A percentile compares a stretch with the other conserved stretches of the same genome.
phyloP scores from a whole-genome alignment of 495 filamentous ascomycete genomes.

The Aspergillus nidulans region DNA sequence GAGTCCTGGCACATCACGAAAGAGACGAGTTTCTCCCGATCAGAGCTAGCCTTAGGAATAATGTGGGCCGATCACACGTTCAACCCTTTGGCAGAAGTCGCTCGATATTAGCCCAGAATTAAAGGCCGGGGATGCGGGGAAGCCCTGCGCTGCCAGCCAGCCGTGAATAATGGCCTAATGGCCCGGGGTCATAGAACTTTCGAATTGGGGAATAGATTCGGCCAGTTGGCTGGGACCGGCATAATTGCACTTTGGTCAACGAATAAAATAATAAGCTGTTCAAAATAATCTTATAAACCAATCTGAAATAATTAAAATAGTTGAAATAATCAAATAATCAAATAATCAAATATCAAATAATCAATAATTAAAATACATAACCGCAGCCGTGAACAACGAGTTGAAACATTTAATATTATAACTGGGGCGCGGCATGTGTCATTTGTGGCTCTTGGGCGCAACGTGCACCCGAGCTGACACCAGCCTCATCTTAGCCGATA shows the following conservation, averaged over 20 bases:
- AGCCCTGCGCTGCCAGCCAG: neutral
- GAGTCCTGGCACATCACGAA: conserved; percentile 8
- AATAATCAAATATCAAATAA: too few species aligned
- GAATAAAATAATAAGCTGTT: neutral
- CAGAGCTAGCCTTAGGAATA: neutral
- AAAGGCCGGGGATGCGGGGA: conserved; percentile 1
- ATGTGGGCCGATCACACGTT: conserved; percentile 11
- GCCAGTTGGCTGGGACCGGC: neutral
- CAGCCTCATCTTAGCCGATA: neutral
- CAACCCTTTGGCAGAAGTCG: neutral
- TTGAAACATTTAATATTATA: too few species aligned
- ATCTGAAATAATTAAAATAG: too few species aligned
- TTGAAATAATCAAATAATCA: too few species aligned
- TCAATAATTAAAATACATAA: too few species aligned
- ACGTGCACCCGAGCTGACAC: neutral
- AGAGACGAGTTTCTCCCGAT: conserved; percentile 6
- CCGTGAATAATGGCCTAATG: too few species aligned
- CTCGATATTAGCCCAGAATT: neutral
- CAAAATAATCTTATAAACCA: too few species aligned
- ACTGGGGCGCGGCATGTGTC: too few species aligned
- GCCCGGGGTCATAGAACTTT: neutral
- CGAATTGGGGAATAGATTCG: neutral
- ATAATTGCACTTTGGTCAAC: neutral
- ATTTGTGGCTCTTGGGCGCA: too few species aligned
- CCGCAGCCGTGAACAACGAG: too few species aligned